Base-by-base conservation (phyloP, 1,139 yeast genomes). In the Yamadazyma membranifaciens region DNA sequence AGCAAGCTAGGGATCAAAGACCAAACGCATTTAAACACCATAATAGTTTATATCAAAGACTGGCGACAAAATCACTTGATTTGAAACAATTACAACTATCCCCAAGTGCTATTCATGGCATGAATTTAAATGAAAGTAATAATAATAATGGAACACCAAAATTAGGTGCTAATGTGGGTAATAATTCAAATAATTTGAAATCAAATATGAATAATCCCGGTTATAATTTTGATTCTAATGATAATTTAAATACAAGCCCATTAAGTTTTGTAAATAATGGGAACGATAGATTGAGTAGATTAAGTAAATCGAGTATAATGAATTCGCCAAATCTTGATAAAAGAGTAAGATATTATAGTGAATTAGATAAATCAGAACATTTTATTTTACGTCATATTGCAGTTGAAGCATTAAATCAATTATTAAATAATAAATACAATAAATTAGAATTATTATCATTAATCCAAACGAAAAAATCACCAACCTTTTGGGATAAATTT, bases 1-100 rank as follows among this genome's bases (percentile, higher is more conserved):
- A 92, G 55, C 97, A 91, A 61, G 96, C 98, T 0, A 74, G 97
- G 48, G 96, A 88, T 49, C 84, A 87, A 55, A 76, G 96, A 44
- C 95, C 95, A 5, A 86, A 86, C 59, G 92, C 95, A 0, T 87
- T 81, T 64, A 78, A 81, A 48, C 91, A 81, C 57, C 89, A 83
- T 50, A 71, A 73, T 47, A 61, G 71, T 14, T 60, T 71, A 39
- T 72, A 71, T 46, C 75, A 56, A 56, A 65, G 63, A 57, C 67
- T 55, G 51, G 24, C 37, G 3, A 33, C 9, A 67, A 52, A 60
- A 70, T 56, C 50, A 53, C 51, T 63, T 47, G 41, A 41, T 22
- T 20, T 37, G 29, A 37, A 36, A 28, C 41, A 36, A 31, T 33
- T 40, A 11, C 43, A 37, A 34, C 22, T 20, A 4, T 36, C 43